Evolutionary conservation across 257 asterid species (phyloP).

Genomic region (Solanum raphanifolium): DNA sequence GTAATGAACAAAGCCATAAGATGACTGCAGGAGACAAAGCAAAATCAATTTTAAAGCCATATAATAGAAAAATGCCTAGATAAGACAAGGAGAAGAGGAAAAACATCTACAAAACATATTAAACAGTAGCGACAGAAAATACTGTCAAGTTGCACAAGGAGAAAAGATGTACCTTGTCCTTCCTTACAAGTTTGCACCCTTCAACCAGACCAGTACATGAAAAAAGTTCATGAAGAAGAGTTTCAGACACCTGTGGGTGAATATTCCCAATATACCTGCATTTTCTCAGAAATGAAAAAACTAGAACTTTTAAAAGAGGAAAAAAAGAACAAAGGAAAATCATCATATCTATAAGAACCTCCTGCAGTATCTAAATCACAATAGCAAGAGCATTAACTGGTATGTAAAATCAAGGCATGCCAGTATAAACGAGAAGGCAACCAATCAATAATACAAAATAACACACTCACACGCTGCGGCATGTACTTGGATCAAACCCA

Average conservation of each 20-base stretch:
- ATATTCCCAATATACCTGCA: conserved; percentile 93
- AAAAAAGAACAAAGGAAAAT: neutral
- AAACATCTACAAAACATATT: neutral
- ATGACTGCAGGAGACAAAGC: conserved; percentile 26
- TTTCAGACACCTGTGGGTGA: conserved; percentile 82
- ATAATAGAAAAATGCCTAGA: neutral
- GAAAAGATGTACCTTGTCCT: conserved; percentile 54
- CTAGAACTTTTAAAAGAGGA: neutral
- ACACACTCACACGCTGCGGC: conserved; percentile 99
- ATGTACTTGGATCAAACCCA: conserved; percentile 93
- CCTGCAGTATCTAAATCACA: neutral
- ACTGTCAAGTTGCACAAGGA: neutral
- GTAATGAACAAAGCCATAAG: conserved; percentile 44
- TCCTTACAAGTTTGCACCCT: conserved; percentile 85
- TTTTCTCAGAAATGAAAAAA: conserved; percentile 23
- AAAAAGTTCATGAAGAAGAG: conserved; percentile 84
- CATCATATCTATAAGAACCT: neutral
- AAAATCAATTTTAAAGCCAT: neutral
- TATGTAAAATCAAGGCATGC: neutral
- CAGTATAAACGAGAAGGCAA: neutral
- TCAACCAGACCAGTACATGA: conserved; percentile 80
- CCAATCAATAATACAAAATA: conserved; percentile 6
- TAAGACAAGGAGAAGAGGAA: neutral
- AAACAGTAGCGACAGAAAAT: neutral
- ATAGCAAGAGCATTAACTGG: neutral